Evolutionary conservation across 257 asterid species (phyloP).

Genomic region (Gentiana macrophylla): DNA sequence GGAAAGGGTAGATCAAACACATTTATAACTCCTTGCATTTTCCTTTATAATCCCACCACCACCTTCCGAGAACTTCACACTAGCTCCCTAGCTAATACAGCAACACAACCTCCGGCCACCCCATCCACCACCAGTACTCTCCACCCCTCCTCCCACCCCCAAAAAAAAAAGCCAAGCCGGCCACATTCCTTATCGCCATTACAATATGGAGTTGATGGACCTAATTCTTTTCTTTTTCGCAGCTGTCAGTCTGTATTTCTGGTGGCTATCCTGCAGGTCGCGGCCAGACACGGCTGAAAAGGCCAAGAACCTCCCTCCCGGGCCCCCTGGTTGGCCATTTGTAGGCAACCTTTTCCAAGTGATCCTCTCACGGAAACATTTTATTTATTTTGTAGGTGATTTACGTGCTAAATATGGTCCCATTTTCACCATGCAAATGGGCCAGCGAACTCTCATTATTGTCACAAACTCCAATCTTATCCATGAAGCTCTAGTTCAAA

Average conservation of each 20-base stretch:
- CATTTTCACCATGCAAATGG: conserved; percentile 95
- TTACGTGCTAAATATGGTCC: conserved; percentile 77
- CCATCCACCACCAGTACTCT: neutral
- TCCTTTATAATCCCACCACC: conserved; percentile 3
- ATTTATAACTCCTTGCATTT: conserved; percentile 4
- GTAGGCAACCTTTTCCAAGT: conserved; percentile 84
- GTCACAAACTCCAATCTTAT: conserved; percentile 68
- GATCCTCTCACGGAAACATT: conserved; percentile 67
- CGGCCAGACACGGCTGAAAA: conserved; percentile 34
- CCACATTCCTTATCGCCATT: too few species aligned
- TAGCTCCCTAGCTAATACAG: too few species aligned
- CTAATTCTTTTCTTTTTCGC: conserved; percentile 25
- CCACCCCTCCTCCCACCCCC: neutral
- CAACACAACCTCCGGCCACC: too few species aligned
- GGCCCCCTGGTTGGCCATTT: conserved; percentile 96
- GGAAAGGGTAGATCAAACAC: conserved; percentile 9
- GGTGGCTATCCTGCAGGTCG: conserved; percentile 47
- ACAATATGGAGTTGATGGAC: conserved; percentile 44
- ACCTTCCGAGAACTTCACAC: neutral
- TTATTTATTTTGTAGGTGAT: conserved; percentile 64
- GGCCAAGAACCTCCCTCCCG: conserved; percentile 64
- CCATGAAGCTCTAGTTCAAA: conserved; percentile 77
- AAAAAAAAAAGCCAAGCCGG: neutral
- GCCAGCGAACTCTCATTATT: conserved; percentile 73
- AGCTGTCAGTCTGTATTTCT: conserved; percentile 29